Base-by-base conservation (phyloP, 257 asterid species). In the Solanum pennellii region DNA sequence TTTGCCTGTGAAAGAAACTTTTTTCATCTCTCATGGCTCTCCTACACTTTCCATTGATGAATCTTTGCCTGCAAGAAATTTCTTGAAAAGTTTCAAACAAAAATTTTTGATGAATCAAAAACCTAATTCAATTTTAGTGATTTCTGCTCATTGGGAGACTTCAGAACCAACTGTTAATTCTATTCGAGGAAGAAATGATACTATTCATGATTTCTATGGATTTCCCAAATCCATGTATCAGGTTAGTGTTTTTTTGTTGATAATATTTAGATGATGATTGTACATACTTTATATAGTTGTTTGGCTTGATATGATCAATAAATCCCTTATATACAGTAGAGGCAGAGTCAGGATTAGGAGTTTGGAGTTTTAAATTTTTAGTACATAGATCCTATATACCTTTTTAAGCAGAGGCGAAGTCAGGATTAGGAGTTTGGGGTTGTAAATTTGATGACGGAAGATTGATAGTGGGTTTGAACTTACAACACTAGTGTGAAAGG, bases 101-200 rank as follows among this genome's bases (percentile, higher is more conserved):
- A 92, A 27, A n/a, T 74, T 89, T 56, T 29, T 92, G 8, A 39
- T 87, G 18, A 88, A 91, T 21, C 88, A 91, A 85, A 93, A 90
- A 90, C 98, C 98, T 37, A 89, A 75, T n/a, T 89, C 96, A 39
- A 91, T 95, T 29, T 83, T 94, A 82, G 49, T 92, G 52, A 84
- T 95, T 31, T 95, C 98, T 4, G 97, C 94, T 56, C 97, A 95
- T 88, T 95, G 98, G 98, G 98, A 95, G 75, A 95, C 98, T 72
- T 37, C 88, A 10, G 91, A 89, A n/a, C 98, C 98, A 41, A 49
- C 96, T 35, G 89, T 95, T 91, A 94, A 91, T 91, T 90, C 91
- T 88, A 65, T 94, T 75, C 42, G 82, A 47, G 98, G 97, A 49
- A 89, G 89, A 15, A 75, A 89, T 20, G 93, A 91, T 10, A 95